Evolutionary conservation across 2,329 filamentous ascomycete genomes (phyloP).

Genomic region (Chrysosphaeria jannelii): DNA sequence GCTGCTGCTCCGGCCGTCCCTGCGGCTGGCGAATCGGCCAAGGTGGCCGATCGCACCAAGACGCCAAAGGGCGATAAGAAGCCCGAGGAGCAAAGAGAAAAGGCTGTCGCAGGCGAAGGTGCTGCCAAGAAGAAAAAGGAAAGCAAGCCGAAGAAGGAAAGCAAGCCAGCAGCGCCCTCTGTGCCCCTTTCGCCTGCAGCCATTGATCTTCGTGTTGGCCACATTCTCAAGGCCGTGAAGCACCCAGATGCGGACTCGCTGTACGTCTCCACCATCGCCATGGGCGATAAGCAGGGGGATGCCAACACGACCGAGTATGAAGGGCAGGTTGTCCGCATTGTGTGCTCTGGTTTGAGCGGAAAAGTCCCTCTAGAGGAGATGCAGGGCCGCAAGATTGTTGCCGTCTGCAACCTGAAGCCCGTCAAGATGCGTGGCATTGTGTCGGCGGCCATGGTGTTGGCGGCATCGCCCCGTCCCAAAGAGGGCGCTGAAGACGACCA

Average conservation of each 20-base stretch:
- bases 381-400: slow-evolving; percentile 84
- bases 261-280: slow-evolving; percentile 82
- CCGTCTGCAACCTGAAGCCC: slow-evolving; percentile 93
- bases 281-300: slow-evolving; percentile 59
- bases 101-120: slow-evolving; percentile 6
- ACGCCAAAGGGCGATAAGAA: slow-evolving; percentile 21
- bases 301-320: slow-evolving; percentile 82
- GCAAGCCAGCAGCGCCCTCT: slow-evolving; percentile 36
- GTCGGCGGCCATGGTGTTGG: slow-evolving; percentile 68
- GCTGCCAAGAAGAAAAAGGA: slow-evolving; percentile 56
- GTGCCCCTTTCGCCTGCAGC: slow-evolving; percentile 56
- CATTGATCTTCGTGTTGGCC: slow-evolving; percentile 86
- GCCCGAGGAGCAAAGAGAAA: slow-evolving; percentile 10
- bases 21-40: slow-evolving; percentile 16
- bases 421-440: slow-evolving; percentile 89
- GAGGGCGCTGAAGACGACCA: slow-evolving; percentile 59
- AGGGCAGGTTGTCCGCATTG: slow-evolving; percentile 72
- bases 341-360: slow-evolving; percentile 90
- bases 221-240: slow-evolving; percentile 84
- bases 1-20: slow-evolving; percentile 15
- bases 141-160: slow-evolving; percentile 33
- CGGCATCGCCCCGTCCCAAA: slow-evolving; percentile 56
- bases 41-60: slow-evolving; percentile 29
- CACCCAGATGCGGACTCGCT: slow-evolving; percentile 93
- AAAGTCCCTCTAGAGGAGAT: slow-evolving; percentile 80